A percentile compares a stretch with the other conserved stretches of the same genome.
These are phyloP conservation scores for Geotrichum carabidarum DNA, from an alignment of 1,139 yeast species.

Conservation along the genomic window DNA sequence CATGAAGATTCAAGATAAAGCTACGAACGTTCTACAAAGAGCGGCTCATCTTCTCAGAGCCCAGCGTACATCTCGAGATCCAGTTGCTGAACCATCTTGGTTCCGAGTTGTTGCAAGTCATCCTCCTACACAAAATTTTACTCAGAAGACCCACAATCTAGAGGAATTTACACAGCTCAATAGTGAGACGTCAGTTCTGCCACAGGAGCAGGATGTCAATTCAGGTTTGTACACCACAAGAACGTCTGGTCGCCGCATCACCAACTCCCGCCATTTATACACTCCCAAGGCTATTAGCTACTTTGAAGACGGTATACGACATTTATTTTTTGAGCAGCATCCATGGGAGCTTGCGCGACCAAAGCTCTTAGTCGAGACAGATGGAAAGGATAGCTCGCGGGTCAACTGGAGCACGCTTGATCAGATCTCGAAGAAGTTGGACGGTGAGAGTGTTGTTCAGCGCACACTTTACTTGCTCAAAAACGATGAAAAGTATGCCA, in stretches of 20 bases:
- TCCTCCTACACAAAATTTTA: constrained; percentile 67
- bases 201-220: constrained; percentile 20
- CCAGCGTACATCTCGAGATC: constrained; percentile 40
- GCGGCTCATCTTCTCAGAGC: constrained; percentile 66
- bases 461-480: constrained; percentile 70
- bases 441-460: constrained; percentile 93
- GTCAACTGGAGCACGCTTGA: constrained; percentile 75
- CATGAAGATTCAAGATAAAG: constrained; percentile 67
- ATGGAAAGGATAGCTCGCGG: constrained; percentile 49
- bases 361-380: constrained; percentile 73
- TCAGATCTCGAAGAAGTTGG: constrained; percentile 69
- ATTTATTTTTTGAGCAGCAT: constrained; percentile 80
- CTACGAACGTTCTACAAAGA: constrained; percentile 67
- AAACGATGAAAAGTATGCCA: constrained; percentile 35
- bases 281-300: constrained; percentile 60
- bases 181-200: constrained; percentile 30
- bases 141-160: constrained; percentile 44
- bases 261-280: constrained; percentile 42
- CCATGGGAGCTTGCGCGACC: constrained; percentile 98
- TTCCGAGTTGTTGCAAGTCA: constrained; percentile 71
- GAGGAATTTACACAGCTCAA: constrained; percentile 34
- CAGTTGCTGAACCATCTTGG: constrained; percentile 73
- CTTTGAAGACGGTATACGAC: constrained; percentile 78
- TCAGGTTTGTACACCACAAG: constrained; percentile 51
- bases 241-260: constrained; percentile 26